Conservation (phyloP, 768 basidiomycete species). For the Guyanaporus albipodus region DNA sequence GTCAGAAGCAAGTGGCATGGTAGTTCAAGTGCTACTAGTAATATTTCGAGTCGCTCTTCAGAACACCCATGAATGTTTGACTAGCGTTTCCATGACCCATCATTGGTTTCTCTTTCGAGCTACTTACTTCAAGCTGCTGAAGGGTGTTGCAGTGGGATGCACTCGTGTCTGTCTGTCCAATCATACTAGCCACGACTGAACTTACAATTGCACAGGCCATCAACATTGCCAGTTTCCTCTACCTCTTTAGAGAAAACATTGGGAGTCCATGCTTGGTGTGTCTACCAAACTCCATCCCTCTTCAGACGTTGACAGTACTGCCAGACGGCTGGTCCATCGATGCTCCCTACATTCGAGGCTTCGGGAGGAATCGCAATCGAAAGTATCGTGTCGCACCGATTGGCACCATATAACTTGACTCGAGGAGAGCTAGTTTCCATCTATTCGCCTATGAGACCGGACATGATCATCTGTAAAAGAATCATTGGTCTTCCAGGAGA, state of each 20-base stretch:
- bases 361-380: conserved; percentile 63
- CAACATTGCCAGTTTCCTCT: conserved; percentile 54
- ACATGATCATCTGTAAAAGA: conserved; percentile 77
- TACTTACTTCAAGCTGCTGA: conserved; percentile 15
- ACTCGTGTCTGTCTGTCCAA: conserved; percentile 22
- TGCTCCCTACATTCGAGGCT: conserved; percentile 69
- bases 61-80: background rate
- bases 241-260: conserved; percentile 62
- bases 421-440: conserved; percentile 79
- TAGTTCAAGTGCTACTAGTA: no score
- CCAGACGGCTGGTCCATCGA: conserved; percentile 72
- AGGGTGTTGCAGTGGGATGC: conserved; percentile 23
- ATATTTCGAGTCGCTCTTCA: no score
- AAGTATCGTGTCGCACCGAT: conserved; percentile 50
- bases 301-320: background rate
- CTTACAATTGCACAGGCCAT: conserved; percentile 38
- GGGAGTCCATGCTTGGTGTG: conserved; percentile 52
- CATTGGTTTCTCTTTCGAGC: conserved; percentile 12
- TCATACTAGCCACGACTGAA: conserved; percentile 1
- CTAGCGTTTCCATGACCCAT: conserved; percentile 11
- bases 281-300: conserved; percentile 3
- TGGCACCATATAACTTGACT: conserved; percentile 46
- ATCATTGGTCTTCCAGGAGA: conserved; percentile 90
- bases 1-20: no score
- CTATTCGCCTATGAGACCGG: conserved; percentile 65